Base-by-base conservation (phyloP, 495 filamentous ascomycete species). In the Aspergillus cristatus region DNA sequence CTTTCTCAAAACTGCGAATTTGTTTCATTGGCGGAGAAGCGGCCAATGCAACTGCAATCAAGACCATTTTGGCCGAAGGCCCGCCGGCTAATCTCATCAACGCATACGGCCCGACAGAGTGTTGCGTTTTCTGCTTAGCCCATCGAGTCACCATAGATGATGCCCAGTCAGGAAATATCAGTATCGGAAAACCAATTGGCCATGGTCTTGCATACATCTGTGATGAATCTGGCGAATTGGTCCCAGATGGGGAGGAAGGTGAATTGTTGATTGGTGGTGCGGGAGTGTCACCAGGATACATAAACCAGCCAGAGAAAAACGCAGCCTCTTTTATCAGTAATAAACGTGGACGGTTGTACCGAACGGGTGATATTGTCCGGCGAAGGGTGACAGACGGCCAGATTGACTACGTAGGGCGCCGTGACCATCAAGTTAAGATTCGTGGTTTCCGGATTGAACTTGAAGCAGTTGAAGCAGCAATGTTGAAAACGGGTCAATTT, bases 391-490 rank as follows among this genome's bases (percentile, higher is more conserved):
- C 34, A 0, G 63, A 63, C 32, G 68, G 62, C 1, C 53, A 50
- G 8, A 50, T 75, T 3, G 41, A 54, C n/a, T 59, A 65, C 41
- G 45, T 73, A 11, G 71, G 71, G 17, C 65, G 73, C 11, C 45
- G 34, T 17, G 72, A 77, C 37, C 47, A 53, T 7, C 66, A 70
- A 32, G 58, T 75, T 32, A 77, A 76, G 46, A 50, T 77, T 29
- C 58, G 67, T 7, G 73, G 73, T 7, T 50, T 69, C 33, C 55
- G 68, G 8, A 54, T 75, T 17, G 73, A 75, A 35, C 43, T 74
- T 3, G 67, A 58, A 10, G 71, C 74, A 16, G 57, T 72, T 14
- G 71, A 69, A 33, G 15, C 15, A 3, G 31, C 22, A 10, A 14
- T 46, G 35, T 12, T 38, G 16, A 13, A 20, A 6, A 38, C 41